Percentiles rank a stretch among this genome's conserved stretches.
phyloP scores from a whole-genome alignment of 176 grass and related monocot genomes.

The Leersia perrieri region DNA sequence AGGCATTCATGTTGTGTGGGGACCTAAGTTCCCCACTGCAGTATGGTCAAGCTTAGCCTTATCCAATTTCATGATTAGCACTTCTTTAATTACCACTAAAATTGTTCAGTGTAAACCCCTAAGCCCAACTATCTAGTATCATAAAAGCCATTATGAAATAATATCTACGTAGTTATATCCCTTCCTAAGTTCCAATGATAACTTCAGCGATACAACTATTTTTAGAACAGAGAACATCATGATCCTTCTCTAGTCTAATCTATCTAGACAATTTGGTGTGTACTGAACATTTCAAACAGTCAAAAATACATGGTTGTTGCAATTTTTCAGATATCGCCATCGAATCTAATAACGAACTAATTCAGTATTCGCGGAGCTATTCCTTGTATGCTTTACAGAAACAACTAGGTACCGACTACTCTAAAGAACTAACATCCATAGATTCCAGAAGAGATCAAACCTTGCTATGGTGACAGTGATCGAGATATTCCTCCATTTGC shows the following conservation, averaged over 20 bases:
- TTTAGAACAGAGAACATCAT: neutral
- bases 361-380: neutral
- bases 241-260: neutral
- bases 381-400: neutral
- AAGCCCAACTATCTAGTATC: neutral
- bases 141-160: neutral
- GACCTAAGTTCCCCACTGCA: neutral
- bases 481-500: neutral
- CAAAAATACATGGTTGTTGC: neutral
- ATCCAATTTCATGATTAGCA: neutral
- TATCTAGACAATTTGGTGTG: neutral
- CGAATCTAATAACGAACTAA: neutral
- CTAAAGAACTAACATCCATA: neutral
- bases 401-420: neutral
- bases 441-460: slow-evolving; percentile 8
- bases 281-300: neutral
- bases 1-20: neutral
- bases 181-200: neutral
- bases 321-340: neutral
- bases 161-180: neutral
- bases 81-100: neutral
- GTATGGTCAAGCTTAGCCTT: neutral
- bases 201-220: neutral
- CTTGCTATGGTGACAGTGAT: neutral
- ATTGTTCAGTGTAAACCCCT: neutral